phyloP scores from a whole-genome alignment of 2,329 filamentous ascomycete genomes.

The Sporothrix brasiliensis region DNA sequence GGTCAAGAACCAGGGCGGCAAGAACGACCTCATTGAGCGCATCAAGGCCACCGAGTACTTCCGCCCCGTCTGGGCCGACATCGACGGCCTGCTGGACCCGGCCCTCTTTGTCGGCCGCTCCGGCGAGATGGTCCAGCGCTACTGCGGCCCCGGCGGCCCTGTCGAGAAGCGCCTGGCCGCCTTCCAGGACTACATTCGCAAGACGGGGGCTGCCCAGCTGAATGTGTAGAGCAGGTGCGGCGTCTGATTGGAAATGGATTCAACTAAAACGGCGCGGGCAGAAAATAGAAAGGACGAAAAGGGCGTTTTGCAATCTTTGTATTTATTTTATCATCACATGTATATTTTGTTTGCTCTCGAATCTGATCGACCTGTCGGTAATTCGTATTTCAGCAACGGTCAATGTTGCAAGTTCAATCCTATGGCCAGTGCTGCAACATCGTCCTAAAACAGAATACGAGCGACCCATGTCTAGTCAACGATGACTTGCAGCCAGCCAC shows the following conservation, averaged over 20 bases:
- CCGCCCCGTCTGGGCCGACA: slow-evolving; percentile 67
- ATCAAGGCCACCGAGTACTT: slow-evolving; percentile 77
- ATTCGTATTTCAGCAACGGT: too few relatives aligned
- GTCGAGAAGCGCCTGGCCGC: slow-evolving; percentile 27
- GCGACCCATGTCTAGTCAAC: too few relatives aligned
- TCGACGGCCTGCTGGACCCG: slow-evolving; percentile 37
- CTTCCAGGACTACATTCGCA: slow-evolving; percentile 30
- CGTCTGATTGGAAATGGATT: neutral
- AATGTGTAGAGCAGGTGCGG: slow-evolving; percentile 23
- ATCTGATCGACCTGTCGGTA: too few relatives aligned
- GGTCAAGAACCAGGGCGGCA: slow-evolving; percentile 55
- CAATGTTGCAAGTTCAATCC: too few relatives aligned
- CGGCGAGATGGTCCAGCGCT: slow-evolving; percentile 49
- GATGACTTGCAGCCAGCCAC: too few relatives aligned
- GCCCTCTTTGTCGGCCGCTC: slow-evolving; percentile 47
- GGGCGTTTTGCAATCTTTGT: too few relatives aligned
- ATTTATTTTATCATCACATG: too few relatives aligned
- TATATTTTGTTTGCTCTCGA: too few relatives aligned
- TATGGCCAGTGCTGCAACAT: too few relatives aligned
- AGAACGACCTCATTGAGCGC: slow-evolving; percentile 80
- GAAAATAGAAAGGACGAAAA: neutral
- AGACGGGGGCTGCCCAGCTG: slow-evolving; percentile 29
- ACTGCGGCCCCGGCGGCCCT: slow-evolving; percentile 31
- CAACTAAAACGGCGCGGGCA: too few relatives aligned
- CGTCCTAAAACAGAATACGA: too few relatives aligned